Base-by-base conservation (phyloP, 345 rosid genomes). In the Linum usitatissimum region DNA sequence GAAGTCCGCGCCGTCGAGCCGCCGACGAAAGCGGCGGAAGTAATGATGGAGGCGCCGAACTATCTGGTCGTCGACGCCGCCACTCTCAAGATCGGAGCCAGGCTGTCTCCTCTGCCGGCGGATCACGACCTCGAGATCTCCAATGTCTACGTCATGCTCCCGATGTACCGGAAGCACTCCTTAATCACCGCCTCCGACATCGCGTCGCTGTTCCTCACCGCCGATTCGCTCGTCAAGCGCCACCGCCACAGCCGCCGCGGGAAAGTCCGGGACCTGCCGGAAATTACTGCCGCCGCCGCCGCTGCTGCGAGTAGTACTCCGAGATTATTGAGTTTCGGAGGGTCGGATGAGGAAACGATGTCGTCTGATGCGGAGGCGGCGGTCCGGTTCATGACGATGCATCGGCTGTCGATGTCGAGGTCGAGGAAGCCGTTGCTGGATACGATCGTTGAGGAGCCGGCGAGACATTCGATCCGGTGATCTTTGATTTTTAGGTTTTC, bases 71-170 rank as follows among this genome's bases (percentile, higher is more conserved):
- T 31, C 8, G 34, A 69, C 63, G 3, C 64, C 23, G 28, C 78
- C 68, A 71, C 77, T 19, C 45, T 69, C 61, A 83, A 83, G 66
- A 51, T 64, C 5, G 73, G 73, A 17, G 5, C 18, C 30, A 69
- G 73, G 54, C 59, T 69, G 12, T 57, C 53, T 18, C 54, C 73
- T 49, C 73, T 69, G n/a, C 3, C 6, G 17, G 67, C 73, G 34
- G 68, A 69, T 5, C 39, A 58, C 23, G 64, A 57, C 18, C 64
- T 69, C 28, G 64, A 54, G 23, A 53, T 34, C 64, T 67, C 68
- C 51, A 34, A 2, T 17, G 30, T 59, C 15, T 69, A 69, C 54
- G 59, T 59, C 3, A 64, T 69, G 68, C 18, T 69, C 13, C 67
- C 73, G 0, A 63, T 69, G 63, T 63, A 36, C 39, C 64, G 63